Conservation (phyloP, 805 yeast species). For the Saccharomycopsis fermentans region DNA sequence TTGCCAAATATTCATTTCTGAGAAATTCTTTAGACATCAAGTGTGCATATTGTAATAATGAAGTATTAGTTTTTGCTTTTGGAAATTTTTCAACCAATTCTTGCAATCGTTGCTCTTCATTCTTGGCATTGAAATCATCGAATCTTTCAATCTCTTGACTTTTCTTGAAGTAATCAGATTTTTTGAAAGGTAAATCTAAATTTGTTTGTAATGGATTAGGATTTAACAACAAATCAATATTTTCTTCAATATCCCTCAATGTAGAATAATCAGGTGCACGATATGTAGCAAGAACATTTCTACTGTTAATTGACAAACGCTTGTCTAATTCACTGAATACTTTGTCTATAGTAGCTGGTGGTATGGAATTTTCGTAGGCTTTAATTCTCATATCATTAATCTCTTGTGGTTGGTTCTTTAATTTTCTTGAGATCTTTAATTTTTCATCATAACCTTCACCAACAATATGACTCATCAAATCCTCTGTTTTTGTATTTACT, state of each 20-base stretch:
- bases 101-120: conserved; percentile 8
- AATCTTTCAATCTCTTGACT: conserved; percentile 1
- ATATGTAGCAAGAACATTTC: conserved; percentile 6
- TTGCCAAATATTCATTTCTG: conserved; percentile 11
- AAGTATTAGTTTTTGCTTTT: conserved; percentile 16
- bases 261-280: conserved; percentile 12
- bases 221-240: conserved; percentile 9
- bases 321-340: conserved; percentile 13
- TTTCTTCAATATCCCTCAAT: neutral
- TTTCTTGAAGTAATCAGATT: conserved; percentile 14
- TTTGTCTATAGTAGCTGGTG: conserved; percentile 9
- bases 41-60: conserved; percentile 18
- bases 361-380: neutral
- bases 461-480: conserved; percentile 11
- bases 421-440: conserved; percentile 11
- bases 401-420: neutral
- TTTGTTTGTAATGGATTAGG: conserved; percentile 8
- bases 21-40: conserved; percentile 10
- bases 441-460: conserved; percentile 17
- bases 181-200: conserved; percentile 10
- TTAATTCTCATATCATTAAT: neutral
- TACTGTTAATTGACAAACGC: conserved; percentile 12
- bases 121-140: conserved; percentile 7
- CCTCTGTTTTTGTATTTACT: conserved; percentile 8
- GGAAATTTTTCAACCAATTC: conserved; percentile 15